phyloP scores from a whole-genome alignment of 176 grass and related monocot genomes.

The Bothriochloa decipiens region DNA sequence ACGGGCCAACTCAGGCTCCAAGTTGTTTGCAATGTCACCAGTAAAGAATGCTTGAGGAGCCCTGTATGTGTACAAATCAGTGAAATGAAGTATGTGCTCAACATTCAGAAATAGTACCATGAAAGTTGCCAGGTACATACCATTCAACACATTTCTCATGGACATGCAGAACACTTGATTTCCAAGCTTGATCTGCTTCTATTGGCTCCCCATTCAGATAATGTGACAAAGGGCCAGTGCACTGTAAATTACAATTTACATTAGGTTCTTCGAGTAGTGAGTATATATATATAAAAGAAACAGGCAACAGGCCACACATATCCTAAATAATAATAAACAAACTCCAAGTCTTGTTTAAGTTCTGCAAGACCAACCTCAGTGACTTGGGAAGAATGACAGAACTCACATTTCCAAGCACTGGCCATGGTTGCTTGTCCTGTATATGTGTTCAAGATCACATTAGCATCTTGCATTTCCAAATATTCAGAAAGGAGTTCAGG shows the following conservation, averaged over 20 bases:
- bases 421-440: conserved; percentile 45
- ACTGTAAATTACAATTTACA: conserved; percentile 48
- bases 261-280: conserved; percentile 19
- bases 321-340: conserved; percentile 11
- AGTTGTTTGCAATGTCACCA: conserved; percentile 68
- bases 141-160: conserved; percentile 99
- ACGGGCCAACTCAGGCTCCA: conserved; percentile 76
- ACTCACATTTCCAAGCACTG: conserved; percentile 58
- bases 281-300: conserved; percentile 18
- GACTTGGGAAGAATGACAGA: conserved; percentile 69
- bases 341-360: conserved; percentile 24
- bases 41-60: conserved; percentile 90
- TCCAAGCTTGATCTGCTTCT: conserved; percentile 58
- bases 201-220: conserved; percentile 68
- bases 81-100: background rate
- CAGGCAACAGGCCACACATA: background rate
- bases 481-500: background rate
- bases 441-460: conserved; percentile 16
- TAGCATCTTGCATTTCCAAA: conserved; percentile 1
- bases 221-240: conserved; percentile 71
- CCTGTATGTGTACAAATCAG: conserved; percentile 40
- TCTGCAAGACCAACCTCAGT: conserved; percentile 51
- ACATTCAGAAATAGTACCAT: background rate
- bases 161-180: conserved; percentile 71
- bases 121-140: conserved; percentile 44